Conservation (phyloP, 441 rosid genomes). For the Gossypium gossypioides region DNA sequence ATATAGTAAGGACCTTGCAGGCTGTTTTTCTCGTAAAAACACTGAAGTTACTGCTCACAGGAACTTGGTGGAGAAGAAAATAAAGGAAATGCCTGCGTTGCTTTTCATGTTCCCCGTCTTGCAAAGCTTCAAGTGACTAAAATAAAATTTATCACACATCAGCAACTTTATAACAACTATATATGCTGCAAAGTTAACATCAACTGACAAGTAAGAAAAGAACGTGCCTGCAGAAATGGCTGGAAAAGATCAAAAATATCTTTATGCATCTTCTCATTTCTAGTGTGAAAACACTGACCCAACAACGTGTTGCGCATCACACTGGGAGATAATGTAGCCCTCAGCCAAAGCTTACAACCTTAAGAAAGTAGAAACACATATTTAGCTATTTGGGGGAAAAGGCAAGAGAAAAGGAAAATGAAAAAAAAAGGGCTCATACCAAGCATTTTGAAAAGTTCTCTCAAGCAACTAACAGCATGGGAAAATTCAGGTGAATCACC, state of each 20-base stretch:
- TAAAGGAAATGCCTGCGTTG: conserved; percentile 83
- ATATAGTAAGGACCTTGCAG: conserved; percentile 63
- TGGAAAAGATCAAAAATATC: conserved; percentile 94
- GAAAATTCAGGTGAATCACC: conserved; percentile 88
- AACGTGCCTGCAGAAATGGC: conserved; percentile 86
- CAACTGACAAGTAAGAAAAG: not conserved
- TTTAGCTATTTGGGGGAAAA: not conserved
- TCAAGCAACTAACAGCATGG: conserved; percentile 79
- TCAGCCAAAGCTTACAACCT: conserved; percentile 99
- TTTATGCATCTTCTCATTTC: conserved; percentile 87
- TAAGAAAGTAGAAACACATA: conserved; percentile 17
- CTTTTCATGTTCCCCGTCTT: conserved; percentile 95
- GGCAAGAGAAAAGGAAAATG: conserved; percentile 7
- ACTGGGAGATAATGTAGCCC: conserved; percentile 91
- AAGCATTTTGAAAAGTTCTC: conserved; percentile 89
- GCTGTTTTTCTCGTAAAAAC: conserved; percentile 69
- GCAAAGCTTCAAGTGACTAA: conserved; percentile 96
- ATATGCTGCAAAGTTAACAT: not conserved
- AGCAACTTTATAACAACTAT: conserved; percentile 17
- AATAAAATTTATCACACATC: conserved; percentile 18
- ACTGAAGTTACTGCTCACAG: conserved; percentile 94
- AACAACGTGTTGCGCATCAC: conserved; percentile 92
- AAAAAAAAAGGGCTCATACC: conserved; percentile 36
- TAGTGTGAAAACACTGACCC: conserved; percentile 98
- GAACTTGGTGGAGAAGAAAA: conserved; percentile 97